Base-by-base conservation (phyloP, 2,329 filamentous ascomycete genomes). In the Diplodia scrobiculata region DNA sequence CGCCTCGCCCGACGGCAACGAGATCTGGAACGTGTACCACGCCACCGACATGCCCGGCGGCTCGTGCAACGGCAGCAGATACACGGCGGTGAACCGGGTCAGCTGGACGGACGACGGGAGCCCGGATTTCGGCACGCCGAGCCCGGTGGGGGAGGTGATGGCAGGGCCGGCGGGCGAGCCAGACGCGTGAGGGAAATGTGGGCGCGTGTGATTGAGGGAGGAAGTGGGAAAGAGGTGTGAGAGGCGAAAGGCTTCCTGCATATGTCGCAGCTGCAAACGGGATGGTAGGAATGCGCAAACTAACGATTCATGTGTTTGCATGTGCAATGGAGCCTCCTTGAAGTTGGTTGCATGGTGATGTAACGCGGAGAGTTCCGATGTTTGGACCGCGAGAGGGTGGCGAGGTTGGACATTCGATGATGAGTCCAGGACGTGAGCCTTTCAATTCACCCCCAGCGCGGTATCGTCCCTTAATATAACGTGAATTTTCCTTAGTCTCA, bases 1-100 rank as follows among this genome's bases (percentile, higher is more conserved):
- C 75, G 76, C 73, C 34, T 85, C 83, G 68, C 84, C 84, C 0
- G 83, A 86, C 68, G 83, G 79, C 4, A 80, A 74, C 0, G 79
- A 86, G 73, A 82, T 80, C 2, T 87, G 81, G 81, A 84, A 83
- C 63, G 81, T 83, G 0, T 87, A 84, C 72, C 84, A 87, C 68
- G 84, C 84, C 0, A 85, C 84, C 0, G 74, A 77, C 2, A 82
- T 79, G 67, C 74, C 77, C 9, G 74, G 73, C 0, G 84, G 84
- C 0, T 78, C 81, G 0, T 87, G 85, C 65, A 83, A 85, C 67
- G 78, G 81, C 1, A 82, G 78, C 3, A 73, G 85, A 47, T 86
- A 86, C 68, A 83, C 84, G 0, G 83, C 83, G 75, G 81, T 81
- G 0, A 80, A 85, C 70, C 78, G 79, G 25, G 71, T 87, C 25